phyloP scores from a whole-genome alignment of 306 rosid genomes.

The Acacia acuminata region DNA sequence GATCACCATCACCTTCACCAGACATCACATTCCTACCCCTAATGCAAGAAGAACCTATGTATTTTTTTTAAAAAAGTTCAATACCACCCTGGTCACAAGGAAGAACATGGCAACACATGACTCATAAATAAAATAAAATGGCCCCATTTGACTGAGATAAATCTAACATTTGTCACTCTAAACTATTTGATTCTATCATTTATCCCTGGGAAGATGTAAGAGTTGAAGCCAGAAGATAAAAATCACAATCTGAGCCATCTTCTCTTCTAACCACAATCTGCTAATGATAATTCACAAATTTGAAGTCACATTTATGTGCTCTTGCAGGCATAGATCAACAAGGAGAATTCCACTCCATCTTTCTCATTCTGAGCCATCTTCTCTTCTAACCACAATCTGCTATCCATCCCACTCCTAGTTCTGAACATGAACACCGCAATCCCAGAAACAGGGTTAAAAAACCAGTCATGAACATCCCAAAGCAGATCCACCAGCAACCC shows the following conservation, averaged over 20 bases:
- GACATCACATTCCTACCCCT: background rate
- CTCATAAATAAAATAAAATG: background rate
- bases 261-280: no score
- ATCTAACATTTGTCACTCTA: conserved; percentile 5
- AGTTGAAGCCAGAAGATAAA: conserved; percentile 11
- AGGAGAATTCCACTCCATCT: conserved; percentile 64
- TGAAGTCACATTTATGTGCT: conserved; percentile 33
- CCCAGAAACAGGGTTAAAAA: conserved; percentile 60
- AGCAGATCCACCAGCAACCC: conserved; percentile 88
- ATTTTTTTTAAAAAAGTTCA: background rate
- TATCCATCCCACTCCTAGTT: conserved; percentile 78
- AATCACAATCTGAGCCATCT: no score
- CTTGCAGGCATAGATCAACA: conserved; percentile 93
- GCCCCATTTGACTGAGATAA: background rate
- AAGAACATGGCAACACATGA: background rate
- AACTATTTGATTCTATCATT: background rate
- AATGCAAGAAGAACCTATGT: background rate
- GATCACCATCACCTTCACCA: background rate
- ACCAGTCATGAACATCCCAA: conserved; percentile 98
- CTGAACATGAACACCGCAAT: conserved; percentile 87
- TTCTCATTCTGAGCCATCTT: conserved; percentile 51
- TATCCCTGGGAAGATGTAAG: background rate
- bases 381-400: conserved; percentile 87
- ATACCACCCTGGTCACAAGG: background rate
- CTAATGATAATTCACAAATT: background rate